Conservation (phyloP, 2,329 filamentous ascomycete genomes). For the Alternaria alternata region DNA sequence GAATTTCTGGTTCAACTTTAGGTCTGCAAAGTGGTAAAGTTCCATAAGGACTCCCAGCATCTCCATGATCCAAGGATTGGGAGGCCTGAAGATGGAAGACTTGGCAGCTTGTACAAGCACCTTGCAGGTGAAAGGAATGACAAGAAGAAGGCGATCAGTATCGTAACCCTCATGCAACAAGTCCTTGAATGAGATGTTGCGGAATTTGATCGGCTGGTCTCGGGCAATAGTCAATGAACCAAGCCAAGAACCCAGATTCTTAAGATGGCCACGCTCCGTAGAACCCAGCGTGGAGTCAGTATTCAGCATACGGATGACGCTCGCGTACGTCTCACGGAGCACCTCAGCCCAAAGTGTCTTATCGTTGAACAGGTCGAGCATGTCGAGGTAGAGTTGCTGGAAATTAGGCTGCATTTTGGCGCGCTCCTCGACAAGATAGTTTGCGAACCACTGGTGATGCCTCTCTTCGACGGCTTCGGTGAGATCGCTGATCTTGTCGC, state of each 20-base stretch:
- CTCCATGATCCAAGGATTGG: constrained; percentile 98
- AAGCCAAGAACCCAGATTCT: constrained; percentile 93
- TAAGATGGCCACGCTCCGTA: constrained; percentile 85
- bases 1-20: constrained; percentile 97
- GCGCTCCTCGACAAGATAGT: constrained; percentile 92
- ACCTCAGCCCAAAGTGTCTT: constrained; percentile 84
- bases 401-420: constrained; percentile 98
- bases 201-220: constrained; percentile 94
- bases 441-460: constrained; percentile 96
- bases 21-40: constrained; percentile 88
- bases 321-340: constrained; percentile 90
- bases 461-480: constrained; percentile 78
- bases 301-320: constrained; percentile 86
- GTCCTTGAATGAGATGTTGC: constrained; percentile 96
- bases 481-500: constrained; percentile 83
- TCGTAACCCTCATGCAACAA: constrained; percentile 92
- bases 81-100: constrained; percentile 89
- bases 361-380: constrained; percentile 83
- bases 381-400: constrained; percentile 88
- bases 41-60: constrained; percentile 91
- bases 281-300: constrained; percentile 86
- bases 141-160: constrained; percentile 87
- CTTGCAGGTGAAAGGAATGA: constrained; percentile 98
- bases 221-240: constrained; percentile 91
- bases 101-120: constrained; percentile 83